Base-by-base conservation (phyloP, 2,329 filamentous ascomycete species). In the Diplodia intermedia region DNA sequence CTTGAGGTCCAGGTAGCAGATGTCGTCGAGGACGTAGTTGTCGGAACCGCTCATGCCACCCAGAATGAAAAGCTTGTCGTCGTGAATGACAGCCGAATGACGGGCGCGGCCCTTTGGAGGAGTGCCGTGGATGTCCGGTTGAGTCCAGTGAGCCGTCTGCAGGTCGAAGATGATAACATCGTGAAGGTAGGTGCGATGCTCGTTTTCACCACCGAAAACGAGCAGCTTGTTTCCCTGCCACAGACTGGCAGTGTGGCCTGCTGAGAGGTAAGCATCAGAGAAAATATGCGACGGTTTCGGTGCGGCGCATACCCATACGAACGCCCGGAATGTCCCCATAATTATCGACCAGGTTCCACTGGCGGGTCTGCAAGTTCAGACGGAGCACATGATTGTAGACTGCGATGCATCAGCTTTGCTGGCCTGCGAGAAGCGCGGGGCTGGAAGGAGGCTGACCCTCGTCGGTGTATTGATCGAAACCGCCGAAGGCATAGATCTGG, bases 381-480 rank as follows among this genome's bases (percentile, higher is more conserved):
- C 89, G 90, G 71, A 99, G 84, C 52, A 99, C 95, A 82, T 99
- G 95, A 77, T 99, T 99, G 82, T 99, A 99, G 20, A 99, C 90
- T 87, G 69, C 56, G 33, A 47, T 18, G 11, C 60, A 53, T 54
- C 62, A 68, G 68, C 55, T 49, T 36, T 26, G 36, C 12, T 60
- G 70, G 70, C 63, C 47, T 69, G 57, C 14, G 29, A 23, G 40
- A 12, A 31, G 5, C 23, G 18, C 8, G 31, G 26, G 18, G 20
- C 29, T 29, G n/a, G 14, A 29, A 50, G 29, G 53, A 11, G 15
- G 70, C 72, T 54, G 71, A 86, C 86, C 92, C 83, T 99, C 95
- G 78, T 99, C 95, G 0, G 95, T 99, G 77, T 97, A 98, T 80
- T 98, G 94, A 77, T 99, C 95, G 76, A 99, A 99, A 20, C 95